phyloP scores from a whole-genome alignment of 2,329 filamentous ascomycete genomes.

The Tothia fuscella region DNA sequence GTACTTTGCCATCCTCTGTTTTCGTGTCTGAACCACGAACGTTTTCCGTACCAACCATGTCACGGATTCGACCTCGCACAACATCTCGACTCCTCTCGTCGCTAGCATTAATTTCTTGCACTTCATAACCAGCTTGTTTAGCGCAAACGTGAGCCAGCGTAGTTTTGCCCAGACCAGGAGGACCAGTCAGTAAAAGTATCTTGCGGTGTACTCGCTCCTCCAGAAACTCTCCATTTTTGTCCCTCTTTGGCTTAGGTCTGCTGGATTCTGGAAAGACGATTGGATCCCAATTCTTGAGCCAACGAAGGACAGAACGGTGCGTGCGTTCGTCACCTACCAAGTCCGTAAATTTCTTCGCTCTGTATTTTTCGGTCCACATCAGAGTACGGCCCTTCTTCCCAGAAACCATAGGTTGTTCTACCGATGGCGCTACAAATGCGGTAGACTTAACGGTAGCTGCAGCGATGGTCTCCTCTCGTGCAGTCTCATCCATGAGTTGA shows the following conservation, averaged over 20 bases:
- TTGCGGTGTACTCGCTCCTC: constrained; percentile 74
- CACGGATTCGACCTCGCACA: constrained; percentile 80
- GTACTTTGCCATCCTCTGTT: constrained; percentile 41
- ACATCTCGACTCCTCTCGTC: constrained; percentile 85
- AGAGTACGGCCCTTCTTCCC: constrained; percentile 35
- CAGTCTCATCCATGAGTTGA: constrained; percentile 60
- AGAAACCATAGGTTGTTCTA: not conserved
- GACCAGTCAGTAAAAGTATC: constrained; percentile 79
- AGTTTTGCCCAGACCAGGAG: constrained; percentile 89
- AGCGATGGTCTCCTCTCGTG: constrained; percentile 38
- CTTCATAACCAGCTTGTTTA: constrained; percentile 87
- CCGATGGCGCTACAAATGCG: constrained; percentile 28
- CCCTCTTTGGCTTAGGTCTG: constrained; percentile 41
- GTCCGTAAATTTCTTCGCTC: constrained; percentile 82
- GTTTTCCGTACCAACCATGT: constrained; percentile 86
- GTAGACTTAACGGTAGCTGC: constrained; percentile 19
- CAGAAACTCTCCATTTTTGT: constrained; percentile 30
- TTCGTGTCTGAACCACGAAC: constrained; percentile 60
- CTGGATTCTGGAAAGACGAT: constrained; percentile 75
- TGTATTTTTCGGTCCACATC: constrained; percentile 96
- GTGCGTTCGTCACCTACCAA: constrained; percentile 90
- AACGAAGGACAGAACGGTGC: constrained; percentile 77
- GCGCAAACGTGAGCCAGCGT: constrained; percentile 95
- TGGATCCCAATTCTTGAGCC: constrained; percentile 89
- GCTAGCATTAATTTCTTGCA: constrained; percentile 94